Evolutionary conservation across 768 basidiomycete species (phyloP), one percentile per base, ranked within the genome.

Genomic region (Pleurotus giganteus): DNA sequence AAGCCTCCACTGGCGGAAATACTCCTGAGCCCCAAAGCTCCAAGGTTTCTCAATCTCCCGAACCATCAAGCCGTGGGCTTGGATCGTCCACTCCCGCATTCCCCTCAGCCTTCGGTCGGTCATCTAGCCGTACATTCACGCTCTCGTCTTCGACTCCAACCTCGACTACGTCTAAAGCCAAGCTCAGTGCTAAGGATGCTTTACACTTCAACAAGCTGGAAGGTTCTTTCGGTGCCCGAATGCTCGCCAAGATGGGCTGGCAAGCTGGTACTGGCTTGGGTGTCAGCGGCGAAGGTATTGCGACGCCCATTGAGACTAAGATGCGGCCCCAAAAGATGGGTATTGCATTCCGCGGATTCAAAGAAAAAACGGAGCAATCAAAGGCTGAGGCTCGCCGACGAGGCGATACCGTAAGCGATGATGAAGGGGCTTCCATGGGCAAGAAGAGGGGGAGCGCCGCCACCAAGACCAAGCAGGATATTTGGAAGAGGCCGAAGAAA

Each of bases 241-340:
- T 98, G 83, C 82, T 99, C 21, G 82, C 83, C 27, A 98, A 95
- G 74, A 94, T 95, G 88, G 97, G 97, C 6, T 99, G 97, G 96
- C 77, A 86, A 65, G 74, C 86, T 0, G 96, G 87, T 3, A 77
- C 78, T 2, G 94, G 94, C 60, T 78, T 96, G 7, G 94, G 94
- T 58, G 69, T 78, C 1, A 71, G 72, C 1, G 87, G 88, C 1
- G 84, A 88, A 60, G 94, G 94, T 61, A 95, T 95, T 47, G 83
- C 92, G n/a, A 84, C 85, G 4, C 94, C 94, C 0, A 78, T 97
- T 12, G 92, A 95, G 66, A 84, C 81, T 63, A 94, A 92, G 66
- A 61, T 94, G 52, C 83, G 94, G 4, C 91, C 89, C 5, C 87
- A 88, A 70, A 86, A 86, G 59, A 88, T 86, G 79, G 94, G 94